Evolutionary conservation across 2,329 filamentous ascomycete species (phyloP), one percentile per base, ranked within the genome.

Genomic region (Colletotrichum tamarilloi): DNA sequence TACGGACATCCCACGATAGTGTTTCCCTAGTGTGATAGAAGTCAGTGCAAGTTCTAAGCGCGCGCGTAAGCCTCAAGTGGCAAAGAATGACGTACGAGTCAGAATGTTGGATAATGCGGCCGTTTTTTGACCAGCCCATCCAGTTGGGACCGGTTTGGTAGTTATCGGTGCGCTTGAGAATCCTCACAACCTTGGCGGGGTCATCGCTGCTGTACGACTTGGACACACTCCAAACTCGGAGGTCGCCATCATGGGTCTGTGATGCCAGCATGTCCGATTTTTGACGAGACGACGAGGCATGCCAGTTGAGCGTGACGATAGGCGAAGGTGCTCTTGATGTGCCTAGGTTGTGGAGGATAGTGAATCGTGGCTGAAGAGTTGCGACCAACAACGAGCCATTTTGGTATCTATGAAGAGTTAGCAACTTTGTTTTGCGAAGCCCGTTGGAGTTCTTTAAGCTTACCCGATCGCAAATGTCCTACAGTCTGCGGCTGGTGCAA

Each of bases 51-150:
- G 77, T 75, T 72, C 77, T 87, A 86, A 85, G 84, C 85, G 86
- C 86, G 85, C 86, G 85, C 83, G 80, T 86, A 83, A 76, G 74
- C 62, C 74, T 76, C 77, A 79, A 79, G 78, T 75, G 75, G 73
- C 74, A 59, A 73, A 66, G 74, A 63, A 73, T 75, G 66, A 75
- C 72, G 67, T 87, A 98, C 95, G 92, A 92, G 83, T 98, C 95
- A 5, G 94, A 93, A 82, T 92, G 95, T 83, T 99, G 97, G 75
- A 99, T 92, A 76, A 99, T 95, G 76, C 95, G 93, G 52, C 97
- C 97, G 85, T 98, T 98, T 84, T 98, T 98, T 0, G 97, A 98
- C 97, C 97, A 99, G 24, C 92, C 93, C 87, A 98, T 95, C 97
- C 97, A 99, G 81, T 97, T 98, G 49, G 94, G 93, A 1, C 95